phyloP scores from a whole-genome alignment of 2,329 filamentous ascomycete species.

The Diaporthe sp. region DNA sequence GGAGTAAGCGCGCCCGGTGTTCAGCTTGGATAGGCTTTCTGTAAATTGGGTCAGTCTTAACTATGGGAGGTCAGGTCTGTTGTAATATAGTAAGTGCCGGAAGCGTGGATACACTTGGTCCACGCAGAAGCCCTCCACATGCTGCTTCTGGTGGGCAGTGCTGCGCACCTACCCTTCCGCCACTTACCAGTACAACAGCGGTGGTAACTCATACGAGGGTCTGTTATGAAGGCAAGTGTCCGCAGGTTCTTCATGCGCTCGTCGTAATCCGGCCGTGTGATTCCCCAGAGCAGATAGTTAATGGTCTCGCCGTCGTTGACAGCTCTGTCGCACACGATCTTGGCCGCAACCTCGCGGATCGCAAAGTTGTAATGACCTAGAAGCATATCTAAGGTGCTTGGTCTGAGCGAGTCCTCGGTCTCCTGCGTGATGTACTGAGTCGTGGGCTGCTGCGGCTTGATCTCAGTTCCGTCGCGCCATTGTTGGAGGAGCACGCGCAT shows the following conservation, averaged over 20 bases:
- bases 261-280: constrained; percentile 71
- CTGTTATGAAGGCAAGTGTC: constrained; percentile 69
- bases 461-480: constrained; percentile 75
- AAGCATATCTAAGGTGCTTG: constrained; percentile 77
- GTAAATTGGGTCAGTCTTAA: constrained; percentile 42
- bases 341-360: constrained; percentile 77
- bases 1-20: constrained; percentile 65
- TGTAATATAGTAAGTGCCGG: constrained; percentile 11
- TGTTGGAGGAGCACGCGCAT: constrained; percentile 71
- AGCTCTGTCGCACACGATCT: constrained; percentile 69
- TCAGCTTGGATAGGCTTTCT: constrained; percentile 62
- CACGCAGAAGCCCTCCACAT: constrained; percentile 30
- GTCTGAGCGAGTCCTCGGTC: constrained; percentile 78
- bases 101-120: background rate
- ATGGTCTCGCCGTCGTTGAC: constrained; percentile 71
- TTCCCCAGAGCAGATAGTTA: constrained; percentile 67
- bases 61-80: background rate
- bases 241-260: constrained; percentile 70
- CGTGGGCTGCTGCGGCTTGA: constrained; percentile 75
- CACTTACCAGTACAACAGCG: constrained; percentile 13
- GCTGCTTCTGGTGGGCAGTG: constrained; percentile 50
- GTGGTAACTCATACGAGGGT: constrained; percentile 57
- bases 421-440: constrained; percentile 82
- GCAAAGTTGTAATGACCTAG: constrained; percentile 79
- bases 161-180: constrained; percentile 44